Evolutionary conservation across 352 stramenopile genomes (phyloP).

Genomic region (Globisporangium emineosum): DNA sequence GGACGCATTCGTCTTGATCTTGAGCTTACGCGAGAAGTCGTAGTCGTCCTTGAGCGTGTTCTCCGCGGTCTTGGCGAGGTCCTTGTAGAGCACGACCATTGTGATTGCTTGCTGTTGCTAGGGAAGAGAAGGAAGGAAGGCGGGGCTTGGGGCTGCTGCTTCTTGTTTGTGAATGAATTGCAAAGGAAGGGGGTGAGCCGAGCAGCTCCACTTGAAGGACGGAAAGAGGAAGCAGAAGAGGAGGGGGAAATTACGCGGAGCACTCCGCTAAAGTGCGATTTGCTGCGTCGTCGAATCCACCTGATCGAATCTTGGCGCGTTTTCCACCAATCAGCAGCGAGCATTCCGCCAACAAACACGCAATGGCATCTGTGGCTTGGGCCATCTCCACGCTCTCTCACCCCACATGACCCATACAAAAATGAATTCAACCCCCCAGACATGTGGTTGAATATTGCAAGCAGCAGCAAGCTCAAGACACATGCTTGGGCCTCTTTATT

Average conservation of each 20-base stretch:
- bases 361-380: no score
- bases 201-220: slow-evolving; percentile 2
- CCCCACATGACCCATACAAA: background rate
- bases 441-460: background rate
- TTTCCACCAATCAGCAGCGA: slow-evolving; percentile 4
- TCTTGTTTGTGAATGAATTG: slow-evolving; percentile 61
- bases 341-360: slow-evolving; percentile 4
- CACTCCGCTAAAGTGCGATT: slow-evolving; percentile 35
- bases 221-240: background rate
- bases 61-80: slow-evolving; percentile 84
- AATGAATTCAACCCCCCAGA: background rate
- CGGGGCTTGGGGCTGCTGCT: slow-evolving; percentile 18
- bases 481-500: background rate
- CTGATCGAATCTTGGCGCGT: slow-evolving; percentile 6
- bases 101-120: background rate
- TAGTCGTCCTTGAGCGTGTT: slow-evolving; percentile 88
- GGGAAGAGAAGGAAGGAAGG: background rate
- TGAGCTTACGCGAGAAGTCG: slow-evolving; percentile 89
- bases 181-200: slow-evolving; percentile 10
- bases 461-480: background rate
- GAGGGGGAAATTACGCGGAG: slow-evolving; percentile 21
- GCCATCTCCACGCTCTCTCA: background rate
- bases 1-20: slow-evolving; percentile 87
- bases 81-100: slow-evolving; percentile 84
- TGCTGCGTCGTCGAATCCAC: background rate